Base-by-base conservation (phyloP, 169 alveolate species). In the Plasmodium gaboni region DNA sequence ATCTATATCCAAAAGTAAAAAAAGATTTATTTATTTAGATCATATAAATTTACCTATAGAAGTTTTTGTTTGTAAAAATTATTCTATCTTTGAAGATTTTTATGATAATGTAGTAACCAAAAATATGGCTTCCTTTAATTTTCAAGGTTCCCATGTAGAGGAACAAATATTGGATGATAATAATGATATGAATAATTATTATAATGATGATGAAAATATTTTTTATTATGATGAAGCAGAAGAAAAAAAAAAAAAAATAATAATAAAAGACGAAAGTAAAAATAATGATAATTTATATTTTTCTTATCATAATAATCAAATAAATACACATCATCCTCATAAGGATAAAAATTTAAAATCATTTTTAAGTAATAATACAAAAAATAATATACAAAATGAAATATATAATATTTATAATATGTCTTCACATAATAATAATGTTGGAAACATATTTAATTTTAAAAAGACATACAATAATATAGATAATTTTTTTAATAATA, bases 11-110 rank as follows among this genome's bases (percentile, higher is more conserved):
- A 85, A 73, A 50, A 85, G 48, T 50, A 67, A 70, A 53, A 80
- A 67, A 28, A 85, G 71, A 42, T 42, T 19, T 26, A 48, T 85
- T 26, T 85, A 59, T 65, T 48, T 85, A 2, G 87, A 71, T 28
- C 74, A 85, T 44, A 57, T 85, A 32, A 85, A 73, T 70, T 42
- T 85, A 59, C 51, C 92, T n/a, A 85, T 85, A 48, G 92, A 85
- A 19, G 70, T 70, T 70, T 85, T 85, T 60, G 38, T 85, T 12
- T 85, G 92, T 50, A 85, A 85, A 53, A 42, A 71, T 60, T 85
- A 70, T 22, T 70, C 92, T 0, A 42, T 42, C 48, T 46, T 71
- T 57, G 92, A 85, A 26, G 87, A 85, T 60, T 55, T 85, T 32
- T 85, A 85, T 85, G 86, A 85, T 69, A 71, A 69, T 85, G 63